Evolutionary conservation across 768 basidiomycete species (phyloP), one percentile per base, ranked within the genome.

Genomic region (Podaxis sp.): DNA sequence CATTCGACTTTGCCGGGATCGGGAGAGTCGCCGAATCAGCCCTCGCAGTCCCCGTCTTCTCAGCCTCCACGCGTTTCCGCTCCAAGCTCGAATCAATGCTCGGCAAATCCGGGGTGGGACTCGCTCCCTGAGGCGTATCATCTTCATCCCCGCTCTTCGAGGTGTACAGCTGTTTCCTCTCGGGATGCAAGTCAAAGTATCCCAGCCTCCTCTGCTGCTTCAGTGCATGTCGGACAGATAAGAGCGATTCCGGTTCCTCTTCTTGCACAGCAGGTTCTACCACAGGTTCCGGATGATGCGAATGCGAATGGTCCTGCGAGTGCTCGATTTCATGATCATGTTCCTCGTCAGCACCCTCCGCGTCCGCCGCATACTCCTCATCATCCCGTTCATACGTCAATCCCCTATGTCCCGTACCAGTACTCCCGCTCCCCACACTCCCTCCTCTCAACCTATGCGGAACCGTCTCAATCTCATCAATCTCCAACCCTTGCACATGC

Each of bases 171-270:
- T 81, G 82, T 42, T 87, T 77, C 51, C 90, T 80, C 51, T 92
- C 90, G 11, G 90, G 90, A 70, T 93, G 90, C 13, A 91, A 68
- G 70, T 92, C 90, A 70, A 93, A 93, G 71, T 93, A 93, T 0
- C 89, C 87, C 28, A 86, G 57, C 17, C 88, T 81, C 51, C 78
- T 73, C 66, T 80, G 79, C 52, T 74, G 69, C 53, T 72, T 73
- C 3, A 76, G 74, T 44, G 72, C 58, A 46, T 75, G 70, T n/a
- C 72, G 71, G 26, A 74, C 71, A 13, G 69, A 69, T 8, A 69
- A 66, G 2, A 67, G 59, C n/a, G 63, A 53, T 30, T 67, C 64
- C 19, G 68, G 63, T 2, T 66, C 64, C 40, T 70, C 71, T 7
- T 68, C 49, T 36, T 19, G 46, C 33, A 6, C 26, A n/a, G 26